Base-by-base conservation (phyloP, 1,284 basidiomycete genomes). In the Malassezia arunalokei region DNA sequence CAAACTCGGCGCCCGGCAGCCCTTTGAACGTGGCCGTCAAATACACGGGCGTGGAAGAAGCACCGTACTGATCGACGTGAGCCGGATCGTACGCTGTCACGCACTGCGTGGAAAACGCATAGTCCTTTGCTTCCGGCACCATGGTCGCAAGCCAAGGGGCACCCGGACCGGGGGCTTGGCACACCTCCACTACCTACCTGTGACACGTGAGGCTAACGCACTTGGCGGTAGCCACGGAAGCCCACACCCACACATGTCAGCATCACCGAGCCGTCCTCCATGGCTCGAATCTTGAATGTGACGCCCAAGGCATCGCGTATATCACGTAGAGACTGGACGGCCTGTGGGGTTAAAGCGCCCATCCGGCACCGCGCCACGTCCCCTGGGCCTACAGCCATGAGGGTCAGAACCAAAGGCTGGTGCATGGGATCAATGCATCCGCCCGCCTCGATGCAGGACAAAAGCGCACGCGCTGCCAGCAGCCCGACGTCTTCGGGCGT, bases 1-100 rank as follows among this genome's bases (percentile, higher is more conserved):
- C 94, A 59, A 74, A 76, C 73, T 89, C 95, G 65, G 84, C 80
- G 46, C 86, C 87, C 24, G 81, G 81, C 47, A 94, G 78, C 45
- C 94, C 94, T 77, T 98, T 98, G 82, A 99, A 99, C 1, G 94
- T 98, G 17, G 94, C 84, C 1, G 87, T 86, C 77, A 96, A 91
- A 76, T 98, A 98, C 75, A 99, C 96, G 17, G 94, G 94, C 0
- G 94, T 86, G 8, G 84, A 86, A 59, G 86, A 89, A 52, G 88
- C 84, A 38, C 89, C 90, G 74, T 92, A 87, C 76, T 95, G 92
- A 76, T 99, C 94, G 75, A 92, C 90, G 76, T 86, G 85, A 58
- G 80, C 79, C 0, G 84, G 81, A 38, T 76, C 74, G 67, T 96
- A 91, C 57, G 95, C 87, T 3, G 90, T 92, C 20, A 89, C 90